A percentile compares a stretch with the other conserved stretches of the same genome.
These are phyloP conservation scores for Cryphonectria radicalis DNA, from an alignment of 2,329 filamentous ascomycete species.

Conservation along the genomic window DNA sequence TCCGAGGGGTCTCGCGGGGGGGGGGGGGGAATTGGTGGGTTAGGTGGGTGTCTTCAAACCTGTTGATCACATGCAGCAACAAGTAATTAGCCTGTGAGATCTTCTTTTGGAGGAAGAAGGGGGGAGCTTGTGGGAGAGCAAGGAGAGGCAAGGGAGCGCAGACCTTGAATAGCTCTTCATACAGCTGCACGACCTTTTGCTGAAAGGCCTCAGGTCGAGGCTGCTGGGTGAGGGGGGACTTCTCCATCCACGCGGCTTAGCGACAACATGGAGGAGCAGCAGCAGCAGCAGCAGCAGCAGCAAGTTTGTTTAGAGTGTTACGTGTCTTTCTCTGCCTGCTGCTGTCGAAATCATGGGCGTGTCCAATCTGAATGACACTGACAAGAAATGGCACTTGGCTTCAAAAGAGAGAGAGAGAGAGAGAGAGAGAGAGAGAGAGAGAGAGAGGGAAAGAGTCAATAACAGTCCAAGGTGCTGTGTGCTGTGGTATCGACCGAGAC, in stretches of 20 bases:
- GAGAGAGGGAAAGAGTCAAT: background rate
- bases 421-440: background rate
- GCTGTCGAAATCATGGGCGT: background rate
- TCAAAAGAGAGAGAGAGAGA: too few species aligned
- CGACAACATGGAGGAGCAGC: conserved; percentile 5
- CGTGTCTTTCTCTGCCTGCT: background rate
- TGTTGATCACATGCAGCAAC: conserved; percentile 26
- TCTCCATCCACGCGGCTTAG: conserved; percentile 65
- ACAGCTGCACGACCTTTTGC: conserved; percentile 91
- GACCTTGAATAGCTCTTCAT: conserved; percentile 82
- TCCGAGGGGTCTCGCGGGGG: background rate
- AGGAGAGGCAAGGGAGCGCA: conserved; percentile 28
- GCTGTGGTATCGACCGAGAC: background rate
- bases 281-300: background rate
- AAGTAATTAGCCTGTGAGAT: conserved; percentile 12
- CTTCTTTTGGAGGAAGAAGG: conserved; percentile 19
- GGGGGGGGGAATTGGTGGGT: background rate
- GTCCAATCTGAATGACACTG: background rate
- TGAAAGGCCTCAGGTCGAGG: conserved; percentile 87
- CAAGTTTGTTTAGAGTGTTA: background rate
- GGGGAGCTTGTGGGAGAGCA: background rate
- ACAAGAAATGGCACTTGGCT: too few species aligned
- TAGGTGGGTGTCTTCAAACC: conserved; percentile 23
- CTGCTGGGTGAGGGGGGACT: conserved; percentile 92
- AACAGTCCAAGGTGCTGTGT: background rate